Base-by-base conservation (phyloP, 108 stramenopile genomes). In the Pseudonitzschia delicatissima region DNA sequence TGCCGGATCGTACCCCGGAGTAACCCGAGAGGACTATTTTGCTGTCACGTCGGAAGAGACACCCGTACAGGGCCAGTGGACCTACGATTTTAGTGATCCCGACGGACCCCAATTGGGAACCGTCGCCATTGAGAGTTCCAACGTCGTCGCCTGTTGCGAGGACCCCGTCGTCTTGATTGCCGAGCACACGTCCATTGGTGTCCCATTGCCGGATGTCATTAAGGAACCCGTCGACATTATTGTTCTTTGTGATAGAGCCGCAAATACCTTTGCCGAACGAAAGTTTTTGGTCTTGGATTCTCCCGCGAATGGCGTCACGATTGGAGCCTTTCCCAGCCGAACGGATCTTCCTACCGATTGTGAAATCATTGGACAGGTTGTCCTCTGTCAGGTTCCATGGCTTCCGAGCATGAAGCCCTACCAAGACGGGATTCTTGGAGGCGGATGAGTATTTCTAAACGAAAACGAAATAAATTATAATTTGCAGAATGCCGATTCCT, bases 31-130 rank as follows among this genome's bases (percentile, higher is more conserved):
- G 58, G 83, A 84, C 42, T 86, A 83, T 60, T 64, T 77, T 31
- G 83, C 87, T 8, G 77, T 87, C 9, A 69, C 73, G 31, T 91
- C 90, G 29, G 84, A 87, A 58, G 80, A 82, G 20, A 49, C 90
- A 25, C 69, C 93, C 5, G 77, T 74, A 67, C 61, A 66, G 7
- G 93, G 93, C 6, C 90, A 90, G 64, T 94, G 93, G 93, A 75
- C 76, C 26, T 94, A 94, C 49, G 93, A 92, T 52, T 94, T 94
- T 59, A 74, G 84, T 61, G 88, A 91, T 65, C 88, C 93, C n/a
- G 79, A 88, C n/a, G 93, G 93, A 64, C 93, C 93, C 5, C 93
- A 91, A 62, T 44, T 94, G 20, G 93, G 93, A 34, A 88, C 90
- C 6, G 87, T 94, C n/a, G 90, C 93, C 1, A 57, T 91, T 3